Percentiles rank a stretch among this genome's conserved stretches.
These are phyloP conservation scores for Tylopilus felleus DNA, from an alignment of 768 basidiomycete genomes.

Conservation along the genomic window DNA sequence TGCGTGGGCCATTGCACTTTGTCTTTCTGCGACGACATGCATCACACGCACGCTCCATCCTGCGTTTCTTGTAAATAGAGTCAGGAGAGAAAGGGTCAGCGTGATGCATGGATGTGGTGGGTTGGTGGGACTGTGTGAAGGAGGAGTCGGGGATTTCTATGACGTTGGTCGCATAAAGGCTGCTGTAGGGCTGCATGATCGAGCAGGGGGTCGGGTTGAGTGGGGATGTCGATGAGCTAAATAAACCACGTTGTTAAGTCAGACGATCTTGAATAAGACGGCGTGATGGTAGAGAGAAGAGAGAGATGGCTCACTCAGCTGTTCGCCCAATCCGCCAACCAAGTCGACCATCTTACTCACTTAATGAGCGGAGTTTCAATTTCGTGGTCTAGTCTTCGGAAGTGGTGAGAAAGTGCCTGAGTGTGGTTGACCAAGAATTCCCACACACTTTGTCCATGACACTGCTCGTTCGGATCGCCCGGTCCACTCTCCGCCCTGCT, in stretches of 20 bases:
- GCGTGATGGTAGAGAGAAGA: too few species aligned
- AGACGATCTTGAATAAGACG: too few species aligned
- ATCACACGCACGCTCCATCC: constrained; percentile 57
- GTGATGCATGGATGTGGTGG: constrained; percentile 10
- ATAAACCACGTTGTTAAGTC: too few species aligned
- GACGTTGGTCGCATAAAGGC: constrained; percentile 23
- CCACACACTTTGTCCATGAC: background rate
- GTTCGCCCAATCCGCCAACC: background rate
- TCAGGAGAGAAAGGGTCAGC: constrained; percentile 5
- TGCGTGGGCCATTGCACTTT: constrained; percentile 57
- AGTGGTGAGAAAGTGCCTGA: background rate
- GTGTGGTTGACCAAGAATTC: background rate
- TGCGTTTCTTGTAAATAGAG: constrained; percentile 38
- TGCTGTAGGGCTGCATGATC: constrained; percentile 22
- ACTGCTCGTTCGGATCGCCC: background rate
- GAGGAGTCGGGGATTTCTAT: constrained; percentile 25
- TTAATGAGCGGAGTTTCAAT: background rate
- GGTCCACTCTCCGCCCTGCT: background rate
- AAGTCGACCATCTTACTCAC: background rate
- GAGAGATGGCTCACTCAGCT: background rate
- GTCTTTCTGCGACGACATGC: constrained; percentile 56
- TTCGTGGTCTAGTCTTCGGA: too few species aligned
- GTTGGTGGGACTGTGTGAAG: background rate
- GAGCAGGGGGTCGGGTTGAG: background rate
- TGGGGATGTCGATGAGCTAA: background rate